Evolutionary conservation across 345 rosid genomes (phyloP).

Genomic region (Clarkia xantiana): DNA sequence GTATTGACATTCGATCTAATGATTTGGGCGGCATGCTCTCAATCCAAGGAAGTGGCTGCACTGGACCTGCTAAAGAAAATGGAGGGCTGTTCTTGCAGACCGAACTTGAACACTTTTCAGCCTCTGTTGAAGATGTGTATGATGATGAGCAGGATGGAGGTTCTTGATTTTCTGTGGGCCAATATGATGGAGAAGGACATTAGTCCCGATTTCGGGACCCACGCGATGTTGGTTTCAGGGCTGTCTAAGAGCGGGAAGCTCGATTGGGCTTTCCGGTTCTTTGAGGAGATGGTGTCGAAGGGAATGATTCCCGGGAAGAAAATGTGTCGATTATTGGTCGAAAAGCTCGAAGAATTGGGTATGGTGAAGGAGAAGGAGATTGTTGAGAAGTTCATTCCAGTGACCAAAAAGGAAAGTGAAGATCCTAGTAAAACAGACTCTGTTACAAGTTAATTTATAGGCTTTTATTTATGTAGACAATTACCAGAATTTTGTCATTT

Average conservation of each 20-base stretch:
- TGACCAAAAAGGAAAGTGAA: conserved; percentile 4
- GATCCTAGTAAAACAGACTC: too few species aligned
- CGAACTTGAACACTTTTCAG: conserved; percentile 38
- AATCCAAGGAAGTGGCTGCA: conserved; percentile 45
- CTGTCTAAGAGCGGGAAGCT: conserved; percentile 45
- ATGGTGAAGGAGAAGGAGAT: conserved; percentile 34
- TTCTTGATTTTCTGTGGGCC: conserved; percentile 36
- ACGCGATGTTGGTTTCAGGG: conserved; percentile 38
- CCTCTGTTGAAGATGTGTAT: conserved; percentile 65
- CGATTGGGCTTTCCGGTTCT: conserved; percentile 49
- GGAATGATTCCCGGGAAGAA: conserved; percentile 48
- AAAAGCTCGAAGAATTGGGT: conserved; percentile 35
- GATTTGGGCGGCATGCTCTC: conserved; percentile 41
- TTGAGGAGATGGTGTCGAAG: conserved; percentile 47
- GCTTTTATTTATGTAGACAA: too few species aligned
- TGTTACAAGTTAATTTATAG: too few species aligned
- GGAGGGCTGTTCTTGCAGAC: conserved; percentile 54
- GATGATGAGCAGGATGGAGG: conserved; percentile 52
- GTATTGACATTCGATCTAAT: conserved; percentile 41
- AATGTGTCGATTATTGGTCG: conserved; percentile 30
- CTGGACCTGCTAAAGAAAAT: conserved; percentile 45
- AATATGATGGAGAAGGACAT: conserved; percentile 64
- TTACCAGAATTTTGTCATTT: too few species aligned
- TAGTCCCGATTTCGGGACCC: conserved; percentile 44
- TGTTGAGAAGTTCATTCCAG: conserved; percentile 31